A percentile compares a stretch with the other conserved stretches of the same genome.
Evolutionary conservation across 495 filamentous ascomycete genomes (phyloP).

Genomic region (Neurospora sp.): DNA sequence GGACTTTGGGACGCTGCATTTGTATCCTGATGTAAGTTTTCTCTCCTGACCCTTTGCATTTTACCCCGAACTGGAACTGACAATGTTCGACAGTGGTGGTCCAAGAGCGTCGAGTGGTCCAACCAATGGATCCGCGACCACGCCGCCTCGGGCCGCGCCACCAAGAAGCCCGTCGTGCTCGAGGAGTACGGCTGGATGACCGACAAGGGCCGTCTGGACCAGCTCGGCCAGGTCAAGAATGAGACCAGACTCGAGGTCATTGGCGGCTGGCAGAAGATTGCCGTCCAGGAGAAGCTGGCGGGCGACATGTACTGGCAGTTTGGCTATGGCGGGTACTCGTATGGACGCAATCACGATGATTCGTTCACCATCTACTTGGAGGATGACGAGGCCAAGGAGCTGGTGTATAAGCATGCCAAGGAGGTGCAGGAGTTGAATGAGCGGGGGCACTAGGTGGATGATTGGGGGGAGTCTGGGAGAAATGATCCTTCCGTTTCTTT

Average conservation of each 20-base stretch:
- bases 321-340: slow-evolving; percentile 43
- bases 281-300: slow-evolving; percentile 40
- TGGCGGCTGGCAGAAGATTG: slow-evolving; percentile 48
- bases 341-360: slow-evolving; percentile 49
- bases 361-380: slow-evolving; percentile 42
- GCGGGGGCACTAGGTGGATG: background rate
- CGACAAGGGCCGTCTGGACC: slow-evolving; percentile 27
- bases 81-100: background rate
- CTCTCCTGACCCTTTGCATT: background rate
- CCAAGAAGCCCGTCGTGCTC: slow-evolving; percentile 55
- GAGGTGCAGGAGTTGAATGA: slow-evolving; percentile 18
- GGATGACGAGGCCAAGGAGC: slow-evolving; percentile 27
- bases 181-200: slow-evolving; percentile 56
- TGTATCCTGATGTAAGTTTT: slow-evolving; percentile 42
- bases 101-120: slow-evolving; percentile 32
- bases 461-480: background rate
- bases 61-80: background rate
- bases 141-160: slow-evolving; percentile 41
- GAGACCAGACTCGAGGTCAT: slow-evolving; percentile 35
- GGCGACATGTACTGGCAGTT: slow-evolving; percentile 58
- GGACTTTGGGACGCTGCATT: slow-evolving; percentile 59
- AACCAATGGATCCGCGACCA: slow-evolving; percentile 54
- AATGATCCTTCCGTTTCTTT: background rate
- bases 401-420: slow-evolving; percentile 26
- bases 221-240: slow-evolving; percentile 21